phyloP scores from a whole-genome alignment of 345 rosid genomes.

The Arabis alpina region DNA sequence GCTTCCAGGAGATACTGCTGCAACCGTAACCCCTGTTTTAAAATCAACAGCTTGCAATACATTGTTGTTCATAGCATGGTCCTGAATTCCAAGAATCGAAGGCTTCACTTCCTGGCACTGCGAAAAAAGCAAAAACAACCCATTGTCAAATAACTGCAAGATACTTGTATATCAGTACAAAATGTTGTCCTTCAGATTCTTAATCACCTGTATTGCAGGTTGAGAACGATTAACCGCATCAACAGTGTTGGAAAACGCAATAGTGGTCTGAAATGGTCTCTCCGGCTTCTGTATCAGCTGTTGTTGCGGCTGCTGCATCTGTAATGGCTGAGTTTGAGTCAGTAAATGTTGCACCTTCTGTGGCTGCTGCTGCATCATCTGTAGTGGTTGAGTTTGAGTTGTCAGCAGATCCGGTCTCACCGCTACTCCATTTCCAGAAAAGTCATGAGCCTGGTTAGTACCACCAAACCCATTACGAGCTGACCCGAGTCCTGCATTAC shows the following conservation, averaged over 20 bases:
- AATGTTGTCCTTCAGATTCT: background rate
- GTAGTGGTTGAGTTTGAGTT: conserved; percentile 44
- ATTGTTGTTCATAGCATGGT: conserved; percentile 56
- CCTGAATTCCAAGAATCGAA: conserved; percentile 58
- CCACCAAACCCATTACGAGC: conserved; percentile 55
- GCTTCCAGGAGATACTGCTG: conserved; percentile 68
- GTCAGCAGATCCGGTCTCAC: conserved; percentile 54
- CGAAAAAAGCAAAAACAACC: background rate
- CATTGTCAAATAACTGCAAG: conserved; percentile 16
- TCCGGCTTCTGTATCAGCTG: conserved; percentile 55
- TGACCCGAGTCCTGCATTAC: conserved; percentile 57
- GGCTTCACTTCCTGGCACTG: conserved; percentile 62
- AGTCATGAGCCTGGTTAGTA: conserved; percentile 48
- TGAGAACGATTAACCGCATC: conserved; percentile 14
- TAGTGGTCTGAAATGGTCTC: conserved; percentile 58
- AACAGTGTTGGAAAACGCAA: conserved; percentile 47
- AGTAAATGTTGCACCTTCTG: conserved; percentile 49
- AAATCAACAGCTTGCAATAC: conserved; percentile 53
- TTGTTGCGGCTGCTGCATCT: conserved; percentile 53
- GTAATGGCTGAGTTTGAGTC: conserved; percentile 55
- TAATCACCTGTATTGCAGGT: conserved; percentile 39
- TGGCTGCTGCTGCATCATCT: conserved; percentile 35
- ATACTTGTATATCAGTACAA: conserved; percentile 2
- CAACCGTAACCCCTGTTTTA: conserved; percentile 55
- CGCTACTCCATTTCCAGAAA: conserved; percentile 43